phyloP scores from a whole-genome alignment of 2,329 filamentous ascomycete species.

The Akanthomyces dipterigenus region DNA sequence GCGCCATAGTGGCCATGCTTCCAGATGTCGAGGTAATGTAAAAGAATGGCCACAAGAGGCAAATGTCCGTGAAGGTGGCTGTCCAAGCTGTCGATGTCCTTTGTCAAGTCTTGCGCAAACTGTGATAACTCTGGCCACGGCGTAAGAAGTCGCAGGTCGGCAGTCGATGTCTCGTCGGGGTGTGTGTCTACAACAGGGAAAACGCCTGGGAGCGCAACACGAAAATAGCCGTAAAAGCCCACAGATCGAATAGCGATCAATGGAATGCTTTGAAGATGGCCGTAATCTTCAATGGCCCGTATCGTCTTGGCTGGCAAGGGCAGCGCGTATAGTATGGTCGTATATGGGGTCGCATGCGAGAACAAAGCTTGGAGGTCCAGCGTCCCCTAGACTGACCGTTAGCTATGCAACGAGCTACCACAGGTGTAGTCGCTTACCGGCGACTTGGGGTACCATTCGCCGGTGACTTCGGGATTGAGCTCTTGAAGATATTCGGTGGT shows the following conservation, averaged over 20 bases:
- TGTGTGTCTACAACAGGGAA: constrained; percentile 96
- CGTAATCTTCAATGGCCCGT: constrained; percentile 40
- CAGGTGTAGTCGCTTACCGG: constrained; percentile 27
- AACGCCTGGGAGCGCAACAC: constrained; percentile 65
- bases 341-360: constrained; percentile 36
- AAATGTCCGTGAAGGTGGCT: constrained; percentile 86
- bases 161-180: constrained; percentile 76
- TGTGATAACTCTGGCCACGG: constrained; percentile 78
- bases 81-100: constrained; percentile 60
- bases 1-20: constrained; percentile 61
- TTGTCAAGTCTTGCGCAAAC: constrained; percentile 61
- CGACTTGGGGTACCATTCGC: constrained; percentile 56
- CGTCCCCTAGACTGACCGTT: constrained; percentile 17
- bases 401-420: constrained; percentile 1
- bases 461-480: constrained; percentile 86
- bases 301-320: constrained; percentile 41
- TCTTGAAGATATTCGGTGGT: constrained; percentile 73
- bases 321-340: constrained; percentile 48
- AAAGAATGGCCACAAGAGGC: constrained; percentile 75
- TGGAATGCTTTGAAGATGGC: constrained; percentile 56
- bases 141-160: constrained; percentile 74
- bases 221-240: constrained; percentile 88
- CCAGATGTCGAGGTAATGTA: constrained; percentile 80
- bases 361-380: constrained; percentile 37
- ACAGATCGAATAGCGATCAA: constrained; percentile 79